Base-by-base conservation (phyloP, 495 filamentous ascomycete species). In the Friedmanniomyces endolithicus region DNA sequence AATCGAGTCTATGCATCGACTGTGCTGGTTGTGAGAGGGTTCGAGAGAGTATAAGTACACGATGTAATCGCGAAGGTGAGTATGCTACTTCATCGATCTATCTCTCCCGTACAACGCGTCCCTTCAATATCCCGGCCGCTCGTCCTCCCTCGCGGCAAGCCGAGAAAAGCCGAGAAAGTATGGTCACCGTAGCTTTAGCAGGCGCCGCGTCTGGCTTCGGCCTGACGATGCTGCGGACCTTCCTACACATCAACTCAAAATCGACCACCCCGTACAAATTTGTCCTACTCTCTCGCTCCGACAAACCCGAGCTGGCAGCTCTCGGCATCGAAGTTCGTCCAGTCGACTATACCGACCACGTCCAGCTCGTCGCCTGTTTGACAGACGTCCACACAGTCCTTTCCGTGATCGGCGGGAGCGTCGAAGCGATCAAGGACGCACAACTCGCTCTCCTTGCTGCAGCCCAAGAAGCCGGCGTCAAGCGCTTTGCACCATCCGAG, bases 401-500 rank as follows among this genome's bases (percentile, higher is more conserved):
- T n/a, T 56, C 57, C 1, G 22, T 52, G 20, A 53, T 60, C 34
- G 51, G 59, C 37, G 55, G 59, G 8, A 24, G 34, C 27, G 17
- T 44, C 2, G 24, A 48, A 25, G 52, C 44, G 11, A 34, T 56
- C 0, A 35, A n/a, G 1, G 23, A 54, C 27, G 37, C 55, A 1
- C 64, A 66, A 50, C 55, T 62, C 25, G 56, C 53, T 25, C 22
- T 66, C 6, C 39, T 66, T 29, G 46, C 31, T n/a, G 64, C 63
- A 9, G 52, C 52, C 19, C 45, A 46, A 19, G 62, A 49, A 29
- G 63, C 63, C 9, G 58, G 59, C 23, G 63, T 66, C 11, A 63
- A 51, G 37, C 63, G 64, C 33, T 66, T 64, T 25, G 59, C 61
- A 6, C 64, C 64, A 17, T 57, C 52, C 37, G 63, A 66, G 27